phyloP scores from a whole-genome alignment of 2,329 filamentous ascomycete species.

The Ophiocordyceps camponoti-leonardi region DNA sequence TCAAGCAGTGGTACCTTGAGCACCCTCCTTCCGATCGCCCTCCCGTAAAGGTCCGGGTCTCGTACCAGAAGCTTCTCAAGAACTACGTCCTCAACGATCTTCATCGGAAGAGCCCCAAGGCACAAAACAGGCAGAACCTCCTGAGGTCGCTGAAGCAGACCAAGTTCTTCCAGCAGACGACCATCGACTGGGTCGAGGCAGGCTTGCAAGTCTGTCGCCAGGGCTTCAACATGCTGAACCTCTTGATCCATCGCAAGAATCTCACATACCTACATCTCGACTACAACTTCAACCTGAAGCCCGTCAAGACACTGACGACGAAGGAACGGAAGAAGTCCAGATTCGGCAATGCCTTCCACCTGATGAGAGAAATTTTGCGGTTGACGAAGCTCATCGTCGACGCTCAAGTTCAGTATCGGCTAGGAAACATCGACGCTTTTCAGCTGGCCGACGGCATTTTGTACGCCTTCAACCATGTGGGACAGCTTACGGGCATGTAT shows the following conservation, averaged over 20 bases:
- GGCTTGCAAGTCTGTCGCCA: constrained; percentile 95
- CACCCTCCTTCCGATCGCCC: constrained; percentile 74
- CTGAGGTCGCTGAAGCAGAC: constrained; percentile 83
- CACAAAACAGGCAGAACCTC: constrained; percentile 85
- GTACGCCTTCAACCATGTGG: constrained; percentile 99
- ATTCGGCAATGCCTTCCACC: constrained; percentile 96
- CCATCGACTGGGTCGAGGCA: constrained; percentile 98
- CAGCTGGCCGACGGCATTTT: constrained; percentile 95
- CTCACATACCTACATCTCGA: constrained; percentile 95
- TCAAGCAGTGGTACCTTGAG: constrained; percentile 98
- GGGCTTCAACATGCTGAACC: constrained; percentile 97
- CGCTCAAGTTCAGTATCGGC: constrained; percentile 90
- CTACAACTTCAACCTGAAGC: constrained; percentile 99
- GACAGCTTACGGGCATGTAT: constrained; percentile 97
- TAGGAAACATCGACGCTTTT: constrained; percentile 97
- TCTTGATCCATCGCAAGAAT: constrained; percentile 96
- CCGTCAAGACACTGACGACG: constrained; percentile 93
- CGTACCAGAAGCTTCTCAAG: constrained; percentile 95
- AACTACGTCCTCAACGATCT: constrained; percentile 92
- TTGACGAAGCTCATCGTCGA: constrained; percentile 96
- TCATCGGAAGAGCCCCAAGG: constrained; percentile 90
- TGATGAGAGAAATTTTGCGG: constrained; percentile 95
- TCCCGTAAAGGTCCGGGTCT: constrained; percentile 92
- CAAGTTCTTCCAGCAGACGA: constrained; percentile 99
- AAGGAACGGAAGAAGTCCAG: constrained; percentile 99